Evolutionary conservation across 192 early-diverging fungal genomes (phyloP).

Genomic region (Thoreauomyces humboldtii): DNA sequence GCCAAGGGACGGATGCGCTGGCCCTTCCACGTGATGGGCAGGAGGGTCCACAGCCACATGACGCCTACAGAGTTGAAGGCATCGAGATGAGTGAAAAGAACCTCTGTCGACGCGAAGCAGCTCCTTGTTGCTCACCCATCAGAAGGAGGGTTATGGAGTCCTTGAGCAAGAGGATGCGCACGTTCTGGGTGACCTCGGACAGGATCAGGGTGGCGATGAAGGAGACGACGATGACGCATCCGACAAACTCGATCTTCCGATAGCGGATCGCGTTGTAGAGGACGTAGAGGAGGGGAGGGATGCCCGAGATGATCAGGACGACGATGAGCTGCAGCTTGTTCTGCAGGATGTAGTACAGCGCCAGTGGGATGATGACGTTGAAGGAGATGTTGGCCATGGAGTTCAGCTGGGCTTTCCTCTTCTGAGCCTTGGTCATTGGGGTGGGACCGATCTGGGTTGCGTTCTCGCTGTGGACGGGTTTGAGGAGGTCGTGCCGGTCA

Average conservation of each 20-base stretch:
- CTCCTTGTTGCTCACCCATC: too few relatives aligned
- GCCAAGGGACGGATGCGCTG: background rate
- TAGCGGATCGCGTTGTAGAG: background rate
- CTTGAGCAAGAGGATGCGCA: slow-evolving; percentile 6
- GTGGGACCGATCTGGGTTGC: too few relatives aligned
- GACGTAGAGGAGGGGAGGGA: background rate
- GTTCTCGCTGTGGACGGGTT: too few relatives aligned
- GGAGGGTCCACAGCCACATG: background rate
- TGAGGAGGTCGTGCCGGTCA: too few relatives aligned
- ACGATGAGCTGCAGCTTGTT: background rate
- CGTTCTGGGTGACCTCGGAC: background rate
- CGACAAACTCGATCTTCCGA: background rate
- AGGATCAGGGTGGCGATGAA: background rate
- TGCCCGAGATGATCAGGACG: background rate
- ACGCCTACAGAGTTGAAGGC: too few relatives aligned
- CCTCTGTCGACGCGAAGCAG: too few relatives aligned
- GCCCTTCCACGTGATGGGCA: background rate
- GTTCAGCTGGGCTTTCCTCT: slow-evolving; percentile 43
- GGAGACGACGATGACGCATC: background rate
- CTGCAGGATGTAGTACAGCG: background rate
- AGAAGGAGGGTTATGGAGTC: background rate
- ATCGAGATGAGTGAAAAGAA: too few relatives aligned
- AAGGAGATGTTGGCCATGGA: too few relatives aligned
- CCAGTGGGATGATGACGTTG: background rate
- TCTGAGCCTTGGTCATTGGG: too few relatives aligned